These are phyloP conservation scores for Wickerhamomyces sp. DNA, from an alignment of 1,139 yeast genomes.

Conservation along the genomic window DNA sequence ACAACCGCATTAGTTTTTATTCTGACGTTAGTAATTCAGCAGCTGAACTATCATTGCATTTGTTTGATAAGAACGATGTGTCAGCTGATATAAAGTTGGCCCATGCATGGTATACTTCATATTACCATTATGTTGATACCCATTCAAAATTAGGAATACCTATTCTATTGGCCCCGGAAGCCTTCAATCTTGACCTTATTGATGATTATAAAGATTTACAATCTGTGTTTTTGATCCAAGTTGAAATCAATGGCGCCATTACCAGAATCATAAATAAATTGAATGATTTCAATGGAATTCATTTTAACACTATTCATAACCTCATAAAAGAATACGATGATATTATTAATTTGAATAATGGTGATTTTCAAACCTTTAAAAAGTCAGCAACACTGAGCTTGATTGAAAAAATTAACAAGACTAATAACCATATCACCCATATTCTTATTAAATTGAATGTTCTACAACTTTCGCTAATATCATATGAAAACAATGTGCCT, in stretches of 20 bases:
- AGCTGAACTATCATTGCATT: conserved; percentile 13
- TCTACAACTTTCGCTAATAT: conserved; percentile 1
- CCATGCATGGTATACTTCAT: conserved; percentile 16
- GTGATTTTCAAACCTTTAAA: conserved; percentile 14
- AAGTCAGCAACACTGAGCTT: conserved; percentile 3
- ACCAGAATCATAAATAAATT: conserved; percentile 14
- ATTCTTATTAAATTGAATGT: conserved; percentile 3
- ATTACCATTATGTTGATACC: conserved; percentile 11
- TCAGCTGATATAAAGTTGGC: conserved; percentile 8
- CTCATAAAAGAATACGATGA: conserved; percentile 13
- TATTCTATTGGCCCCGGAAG: conserved; percentile 13
- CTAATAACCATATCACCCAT: conserved; percentile 7
- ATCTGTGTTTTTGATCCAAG: conserved; percentile 9
- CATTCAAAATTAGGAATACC: conserved; percentile 18
- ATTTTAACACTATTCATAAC: conserved; percentile 9
- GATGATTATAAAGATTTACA: conserved; percentile 4
- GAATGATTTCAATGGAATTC: conserved; percentile 8
- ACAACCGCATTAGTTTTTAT: conserved; percentile 10
- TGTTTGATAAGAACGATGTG: conserved; percentile 12
- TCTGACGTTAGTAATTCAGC: conserved; percentile 6
- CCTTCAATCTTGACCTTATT: conserved; percentile 12
- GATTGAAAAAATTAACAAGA: conserved; percentile 10
- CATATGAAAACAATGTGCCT: conserved; percentile 8
- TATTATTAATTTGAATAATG: conserved; percentile 4
- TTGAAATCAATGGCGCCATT: conserved; percentile 8